Conservation (phyloP, 371 early-diverging fungal species). For the Lichtheimia ornata region DNA sequence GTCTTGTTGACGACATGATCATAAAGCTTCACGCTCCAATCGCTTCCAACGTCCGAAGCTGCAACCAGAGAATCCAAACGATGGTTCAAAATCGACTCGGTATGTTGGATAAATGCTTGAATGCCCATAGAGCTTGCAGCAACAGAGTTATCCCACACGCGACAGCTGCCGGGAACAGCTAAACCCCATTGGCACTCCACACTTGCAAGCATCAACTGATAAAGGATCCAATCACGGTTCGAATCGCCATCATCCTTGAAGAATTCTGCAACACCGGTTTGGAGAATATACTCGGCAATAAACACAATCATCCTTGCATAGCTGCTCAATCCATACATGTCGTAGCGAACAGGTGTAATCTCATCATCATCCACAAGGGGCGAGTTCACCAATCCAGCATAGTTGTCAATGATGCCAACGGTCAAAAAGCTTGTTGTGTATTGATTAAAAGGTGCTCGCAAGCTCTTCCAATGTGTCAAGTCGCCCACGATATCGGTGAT, state of each 20-base stretch:
- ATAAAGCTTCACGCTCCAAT: not conserved
- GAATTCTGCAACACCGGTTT: conserved; percentile 29
- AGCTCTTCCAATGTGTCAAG: conserved; percentile 24
- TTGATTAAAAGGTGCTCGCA: conserved; percentile 18
- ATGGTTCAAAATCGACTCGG: conserved; percentile 13
- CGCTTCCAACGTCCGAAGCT: not conserved
- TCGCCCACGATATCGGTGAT: conserved; percentile 19
- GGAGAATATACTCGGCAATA: conserved; percentile 39
- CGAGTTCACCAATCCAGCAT: conserved; percentile 20
- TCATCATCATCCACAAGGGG: conserved; percentile 35
- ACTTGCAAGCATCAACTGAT: conserved; percentile 36
- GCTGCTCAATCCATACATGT: conserved; percentile 56
- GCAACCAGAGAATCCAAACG: conserved; percentile 13
- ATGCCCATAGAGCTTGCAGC: conserved; percentile 20
- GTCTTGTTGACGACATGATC: not conserved
- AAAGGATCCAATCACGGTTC: conserved; percentile 37
- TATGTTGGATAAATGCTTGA: conserved; percentile 24
- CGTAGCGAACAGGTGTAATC: conserved; percentile 38
- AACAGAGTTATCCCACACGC: conserved; percentile 25
- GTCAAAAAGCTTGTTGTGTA: conserved; percentile 23
- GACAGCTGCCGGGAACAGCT: conserved; percentile 20
- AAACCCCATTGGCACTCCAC: conserved; percentile 40
- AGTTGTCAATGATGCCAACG: conserved; percentile 19
- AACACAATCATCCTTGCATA: conserved; percentile 56
- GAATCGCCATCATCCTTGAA: not conserved